Conservation (phyloP, 2,329 filamentous ascomycete genomes). For the Cytospora piceicola region DNA sequence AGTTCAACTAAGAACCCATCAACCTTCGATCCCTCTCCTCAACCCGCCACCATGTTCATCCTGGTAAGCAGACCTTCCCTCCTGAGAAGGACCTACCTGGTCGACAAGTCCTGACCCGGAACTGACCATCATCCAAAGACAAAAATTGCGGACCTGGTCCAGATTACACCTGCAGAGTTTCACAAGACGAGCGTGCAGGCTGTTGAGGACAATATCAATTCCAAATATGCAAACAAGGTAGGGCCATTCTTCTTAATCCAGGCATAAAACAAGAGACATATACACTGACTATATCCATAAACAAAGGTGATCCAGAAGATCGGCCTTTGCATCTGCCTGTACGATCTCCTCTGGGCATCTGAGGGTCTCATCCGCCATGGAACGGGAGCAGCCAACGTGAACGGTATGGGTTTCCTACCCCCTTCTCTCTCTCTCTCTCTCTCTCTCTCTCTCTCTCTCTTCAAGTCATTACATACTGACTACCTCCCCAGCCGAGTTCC, state of each 20-base stretch:
- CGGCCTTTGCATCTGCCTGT: slow-evolving; percentile 90
- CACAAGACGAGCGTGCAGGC: slow-evolving; percentile 79
- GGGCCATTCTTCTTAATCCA: slow-evolving; percentile 13
- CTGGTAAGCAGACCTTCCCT: slow-evolving; percentile 41
- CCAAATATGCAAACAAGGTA: slow-evolving; percentile 96
- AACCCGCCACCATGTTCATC: slow-evolving; percentile 51
- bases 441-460: too few species aligned
- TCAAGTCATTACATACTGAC: slow-evolving; percentile 25
- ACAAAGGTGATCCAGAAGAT: slow-evolving; percentile 83
- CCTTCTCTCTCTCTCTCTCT: too few species aligned
- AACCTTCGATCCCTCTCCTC: neutral
- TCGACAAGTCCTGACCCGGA: neutral
- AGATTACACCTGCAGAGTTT: slow-evolving; percentile 89
- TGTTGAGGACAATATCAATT: slow-evolving; percentile 93
- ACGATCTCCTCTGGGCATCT: slow-evolving; percentile 85
- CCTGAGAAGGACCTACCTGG: neutral
- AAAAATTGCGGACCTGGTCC: slow-evolving; percentile 91
- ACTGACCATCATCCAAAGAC: slow-evolving; percentile 58
- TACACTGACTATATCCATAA: neutral
- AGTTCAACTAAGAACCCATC: neutral
- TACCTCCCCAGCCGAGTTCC: slow-evolving; percentile 78
- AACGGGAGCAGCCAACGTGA: slow-evolving; percentile 90
- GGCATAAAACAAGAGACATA: neutral
- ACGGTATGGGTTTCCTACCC: slow-evolving; percentile 60
- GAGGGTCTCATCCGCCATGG: slow-evolving; percentile 95